Evolutionary conservation across 148 eudicot genomes (phyloP), one percentile per base, ranked within the genome.

Genomic region (Nyssa sinensis): DNA sequence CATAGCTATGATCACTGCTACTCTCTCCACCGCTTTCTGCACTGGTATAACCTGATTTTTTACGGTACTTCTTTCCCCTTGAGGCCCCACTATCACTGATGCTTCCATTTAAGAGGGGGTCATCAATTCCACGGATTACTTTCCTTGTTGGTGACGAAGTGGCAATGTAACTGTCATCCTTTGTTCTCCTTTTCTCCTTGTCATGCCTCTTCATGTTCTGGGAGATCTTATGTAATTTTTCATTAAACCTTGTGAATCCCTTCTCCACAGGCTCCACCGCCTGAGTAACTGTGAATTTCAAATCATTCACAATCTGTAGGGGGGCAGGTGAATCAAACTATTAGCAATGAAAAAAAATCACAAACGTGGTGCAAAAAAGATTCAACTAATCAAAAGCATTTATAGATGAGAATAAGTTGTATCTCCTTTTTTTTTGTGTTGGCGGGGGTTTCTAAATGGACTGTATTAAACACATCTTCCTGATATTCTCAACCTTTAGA

Each of bases 1-100:
- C 81, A 71, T 80, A 91, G 70, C 77, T 88, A 73, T 80, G 91
- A 73, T 96, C 99, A 67, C 81, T 87, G 79, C 97, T 93, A 80
- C 98, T 96, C 81, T 96, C 99, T n/a, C 94, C 93, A 19, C 99
- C 99, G 75, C 99, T 96, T 81, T 91, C 98, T 53, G 86, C 91
- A 69, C 99, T 96, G 2, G 89, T 82, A 75, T 91, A 89, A 0
- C 98, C 98, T 1, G 94, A 82, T 81, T 87, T 96, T 64, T 77
- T 75, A 8, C 91, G 89, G 58, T 91, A 90, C 71, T 75, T 92
- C 80, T 89, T 85, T 69, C 75, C 87, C 81, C 74, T 93, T 7
- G 87, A 74, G 30, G 79, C 71, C 32, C 84, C 92, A 67, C 86
- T 88, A 60, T 93, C 99, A 69, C 99, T 96, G 75, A 81, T 63